Percentiles rank a stretch among this genome's conserved stretches.
These are phyloP conservation scores for Potentilla sterilis DNA, from an alignment of 306 rosid species.

Conservation along the genomic window DNA sequence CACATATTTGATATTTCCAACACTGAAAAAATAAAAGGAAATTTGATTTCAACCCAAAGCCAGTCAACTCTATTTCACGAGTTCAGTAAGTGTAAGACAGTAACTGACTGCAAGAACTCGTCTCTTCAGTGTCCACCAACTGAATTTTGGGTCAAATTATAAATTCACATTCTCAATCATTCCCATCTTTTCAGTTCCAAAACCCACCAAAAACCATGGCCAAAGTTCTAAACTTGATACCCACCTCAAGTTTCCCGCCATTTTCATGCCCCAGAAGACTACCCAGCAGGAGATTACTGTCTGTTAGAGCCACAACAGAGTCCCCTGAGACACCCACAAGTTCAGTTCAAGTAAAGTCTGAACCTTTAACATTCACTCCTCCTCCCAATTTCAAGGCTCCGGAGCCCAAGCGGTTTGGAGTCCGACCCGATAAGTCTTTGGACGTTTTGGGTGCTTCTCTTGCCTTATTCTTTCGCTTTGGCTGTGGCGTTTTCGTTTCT, in stretches of 20 bases:
- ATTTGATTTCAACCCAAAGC: background rate
- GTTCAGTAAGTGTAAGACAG: too few species aligned
- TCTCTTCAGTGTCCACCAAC: background rate
- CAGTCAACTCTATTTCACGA: background rate
- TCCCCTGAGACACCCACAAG: slow-evolving; percentile 39
- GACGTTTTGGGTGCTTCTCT: slow-evolving; percentile 64
- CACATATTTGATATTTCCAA: background rate
- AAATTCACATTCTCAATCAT: too few species aligned
- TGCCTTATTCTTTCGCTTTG: slow-evolving; percentile 70
- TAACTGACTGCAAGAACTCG: background rate
- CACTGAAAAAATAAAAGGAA: background rate
- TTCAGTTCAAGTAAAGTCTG: slow-evolving; percentile 23
- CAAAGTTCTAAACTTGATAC: slow-evolving; percentile 45
- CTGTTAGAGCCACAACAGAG: slow-evolving; percentile 54
- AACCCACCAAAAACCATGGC: slow-evolving; percentile 42
- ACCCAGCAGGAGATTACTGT: slow-evolving; percentile 29
- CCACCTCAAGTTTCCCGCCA: slow-evolving; percentile 33
- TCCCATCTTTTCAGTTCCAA: background rate
- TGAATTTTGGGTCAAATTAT: background rate
- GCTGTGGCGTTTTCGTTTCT: slow-evolving; percentile 71
- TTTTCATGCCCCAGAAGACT: slow-evolving; percentile 29
- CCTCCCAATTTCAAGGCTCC: slow-evolving; percentile 90
- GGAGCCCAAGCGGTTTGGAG: slow-evolving; percentile 72
- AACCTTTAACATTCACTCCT: slow-evolving; percentile 39
- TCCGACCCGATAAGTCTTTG: slow-evolving; percentile 54